Conservation (phyloP, 2,329 filamentous ascomycete species). For the Cladosporium velox region DNA sequence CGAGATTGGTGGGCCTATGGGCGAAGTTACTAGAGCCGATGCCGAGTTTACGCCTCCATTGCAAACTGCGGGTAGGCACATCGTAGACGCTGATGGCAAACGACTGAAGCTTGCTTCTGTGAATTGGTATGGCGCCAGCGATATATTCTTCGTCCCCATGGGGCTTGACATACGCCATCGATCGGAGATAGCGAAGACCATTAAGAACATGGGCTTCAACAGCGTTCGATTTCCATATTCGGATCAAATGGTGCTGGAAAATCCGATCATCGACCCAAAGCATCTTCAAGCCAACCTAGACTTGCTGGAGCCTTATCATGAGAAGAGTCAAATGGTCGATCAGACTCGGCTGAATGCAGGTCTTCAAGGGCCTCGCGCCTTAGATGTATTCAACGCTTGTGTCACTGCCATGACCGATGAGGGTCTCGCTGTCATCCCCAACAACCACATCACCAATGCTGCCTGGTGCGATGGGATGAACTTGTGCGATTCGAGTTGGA, state of each 20-base stretch:
- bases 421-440: constrained; percentile 66
- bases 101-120: constrained; percentile 65
- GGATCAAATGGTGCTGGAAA: constrained; percentile 65
- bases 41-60: constrained; percentile 58
- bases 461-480: constrained; percentile 70
- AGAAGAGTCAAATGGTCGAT: constrained; percentile 18
- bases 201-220: constrained; percentile 67
- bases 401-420: constrained; percentile 61
- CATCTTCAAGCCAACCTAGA: constrained; percentile 62
- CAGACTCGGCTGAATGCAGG: constrained; percentile 20
- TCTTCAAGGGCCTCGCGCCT: constrained; percentile 50
- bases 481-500: constrained; percentile 67
- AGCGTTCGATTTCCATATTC: constrained; percentile 69
- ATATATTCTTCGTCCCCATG: constrained; percentile 65
- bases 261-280: constrained; percentile 56
- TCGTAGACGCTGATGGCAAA: constrained; percentile 59
- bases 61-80: constrained; percentile 59
- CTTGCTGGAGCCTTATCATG: constrained; percentile 43
- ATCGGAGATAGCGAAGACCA: constrained; percentile 59
- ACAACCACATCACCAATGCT: constrained; percentile 70
- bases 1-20: neutral
- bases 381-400: constrained; percentile 64
- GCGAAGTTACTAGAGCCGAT: constrained; percentile 16
- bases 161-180: constrained; percentile 66
- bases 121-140: constrained; percentile 73